These are phyloP conservation scores for Debaryomycetaceae sp. DNA, from an alignment of 1,139 yeast species.

Conservation along the genomic window DNA sequence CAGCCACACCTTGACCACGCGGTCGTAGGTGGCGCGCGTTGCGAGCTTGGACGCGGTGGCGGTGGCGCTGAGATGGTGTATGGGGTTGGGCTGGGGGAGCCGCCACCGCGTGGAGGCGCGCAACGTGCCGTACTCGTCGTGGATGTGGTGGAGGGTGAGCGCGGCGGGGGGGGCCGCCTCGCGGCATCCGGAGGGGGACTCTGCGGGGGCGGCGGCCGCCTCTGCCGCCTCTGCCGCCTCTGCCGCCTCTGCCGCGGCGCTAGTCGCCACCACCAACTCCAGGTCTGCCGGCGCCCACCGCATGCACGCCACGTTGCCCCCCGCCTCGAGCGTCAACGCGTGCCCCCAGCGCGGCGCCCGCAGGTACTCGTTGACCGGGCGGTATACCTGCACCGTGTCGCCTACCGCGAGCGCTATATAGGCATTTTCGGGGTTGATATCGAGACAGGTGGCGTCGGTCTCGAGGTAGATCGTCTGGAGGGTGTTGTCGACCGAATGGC, in stretches of 20 bases:
- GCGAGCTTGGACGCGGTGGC: conserved; percentile 66
- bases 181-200: too few species aligned
- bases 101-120: conserved; percentile 47
- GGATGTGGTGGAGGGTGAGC: conserved; percentile 51
- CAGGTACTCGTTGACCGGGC: conserved; percentile 44
- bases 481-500: conserved; percentile 15
- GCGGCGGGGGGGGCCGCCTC: too few species aligned
- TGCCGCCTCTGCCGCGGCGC: too few species aligned
- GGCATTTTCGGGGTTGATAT: conserved; percentile 58
- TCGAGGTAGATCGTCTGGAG: conserved; percentile 77
- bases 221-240: too few species aligned
- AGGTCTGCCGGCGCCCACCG: conserved; percentile 62
- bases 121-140: conserved; percentile 40
- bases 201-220: too few species aligned
- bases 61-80: conserved; percentile 51
- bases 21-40: conserved; percentile 55
- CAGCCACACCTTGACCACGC: conserved; percentile 73
- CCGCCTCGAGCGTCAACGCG: conserved; percentile 16
- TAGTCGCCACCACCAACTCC: conserved; percentile 63
- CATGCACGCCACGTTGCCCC: conserved; percentile 39
- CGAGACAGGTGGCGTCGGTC: conserved; percentile 62
- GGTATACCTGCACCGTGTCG: conserved; percentile 29
- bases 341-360: conserved; percentile 48
- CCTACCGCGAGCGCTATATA: conserved; percentile 45
- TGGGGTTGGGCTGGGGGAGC: conserved; percentile 52